A percentile compares a stretch with the other conserved stretches of the same genome.
Conservation (phyloP, 768 basidiomycete species). For the Auricularia heimuer region DNA sequence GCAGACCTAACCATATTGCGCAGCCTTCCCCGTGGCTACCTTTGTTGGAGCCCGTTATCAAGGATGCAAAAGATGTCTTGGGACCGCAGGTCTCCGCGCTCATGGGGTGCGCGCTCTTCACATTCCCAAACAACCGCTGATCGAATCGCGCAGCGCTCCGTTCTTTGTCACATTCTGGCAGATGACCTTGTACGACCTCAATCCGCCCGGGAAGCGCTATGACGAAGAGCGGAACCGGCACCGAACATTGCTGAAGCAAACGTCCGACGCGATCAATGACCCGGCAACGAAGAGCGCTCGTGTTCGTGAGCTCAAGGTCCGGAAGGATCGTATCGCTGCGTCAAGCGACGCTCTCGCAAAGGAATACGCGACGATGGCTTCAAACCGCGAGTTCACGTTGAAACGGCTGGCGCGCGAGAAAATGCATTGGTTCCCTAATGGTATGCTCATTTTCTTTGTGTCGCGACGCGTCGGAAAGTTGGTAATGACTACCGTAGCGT, state of each 20-base stretch:
- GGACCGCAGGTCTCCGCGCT: constrained; percentile 53
- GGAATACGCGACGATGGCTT: constrained; percentile 17
- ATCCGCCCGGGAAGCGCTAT: constrained; percentile 67
- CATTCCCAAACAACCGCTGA: constrained; percentile 3
- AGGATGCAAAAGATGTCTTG: constrained; percentile 62
- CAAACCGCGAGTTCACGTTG: constrained; percentile 60
- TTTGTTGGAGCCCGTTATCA: constrained; percentile 60
- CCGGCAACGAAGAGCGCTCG: constrained; percentile 29
- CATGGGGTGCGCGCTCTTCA: constrained; percentile 50
- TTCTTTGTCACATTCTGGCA: constrained; percentile 99
- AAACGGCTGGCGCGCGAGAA: constrained; percentile 73
- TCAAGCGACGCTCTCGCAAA: neutral
- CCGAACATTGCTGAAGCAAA: constrained; percentile 44
- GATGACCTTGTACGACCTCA: constrained; percentile 80
- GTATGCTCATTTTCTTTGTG: constrained; percentile 20
- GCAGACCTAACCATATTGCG: neutral
- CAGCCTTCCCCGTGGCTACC: constrained; percentile 61
- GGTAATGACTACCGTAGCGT: constrained; percentile 26
- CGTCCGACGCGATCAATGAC: constrained; percentile 65
- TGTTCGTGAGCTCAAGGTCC: neutral
- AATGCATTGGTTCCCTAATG: constrained; percentile 70
- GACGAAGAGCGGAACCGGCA: constrained; percentile 62
- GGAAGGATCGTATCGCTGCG: neutral
- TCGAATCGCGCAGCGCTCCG: constrained; percentile 49
- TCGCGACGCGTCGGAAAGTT: constrained; percentile 6